These are phyloP conservation scores for Naegleria fowleri DNA, from an alignment of 208 protist genomes.

Conservation along the genomic window DNA sequence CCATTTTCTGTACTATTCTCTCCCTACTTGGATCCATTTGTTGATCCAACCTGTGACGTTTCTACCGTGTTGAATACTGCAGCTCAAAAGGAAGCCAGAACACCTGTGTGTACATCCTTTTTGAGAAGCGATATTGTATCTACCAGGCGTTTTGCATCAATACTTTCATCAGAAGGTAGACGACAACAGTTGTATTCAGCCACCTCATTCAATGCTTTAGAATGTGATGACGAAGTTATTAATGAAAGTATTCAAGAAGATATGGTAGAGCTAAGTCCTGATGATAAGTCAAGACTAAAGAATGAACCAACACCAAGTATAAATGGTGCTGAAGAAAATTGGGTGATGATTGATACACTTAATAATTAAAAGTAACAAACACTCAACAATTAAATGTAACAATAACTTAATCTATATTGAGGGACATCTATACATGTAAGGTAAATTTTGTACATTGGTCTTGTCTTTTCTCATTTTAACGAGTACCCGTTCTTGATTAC, in stretches of 20 bases:
- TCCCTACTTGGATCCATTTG: background rate
- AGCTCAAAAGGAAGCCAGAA: background rate
- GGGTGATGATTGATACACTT: background rate
- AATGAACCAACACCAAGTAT: background rate
- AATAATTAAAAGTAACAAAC: background rate
- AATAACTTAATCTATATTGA: background rate
- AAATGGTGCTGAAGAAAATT: background rate
- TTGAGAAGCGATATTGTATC: background rate
- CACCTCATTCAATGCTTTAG: background rate
- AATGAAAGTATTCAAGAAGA: background rate
- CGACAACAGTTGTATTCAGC: background rate
- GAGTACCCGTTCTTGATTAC: background rate
- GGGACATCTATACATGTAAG: slow-evolving; percentile 12
- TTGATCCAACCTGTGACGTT: background rate
- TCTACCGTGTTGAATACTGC: background rate
- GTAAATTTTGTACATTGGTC: background rate
- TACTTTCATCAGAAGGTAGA: background rate
- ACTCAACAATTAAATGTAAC: no score
- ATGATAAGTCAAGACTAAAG: background rate
- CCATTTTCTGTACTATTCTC: background rate
- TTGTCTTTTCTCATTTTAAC: background rate
- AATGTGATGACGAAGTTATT: background rate
- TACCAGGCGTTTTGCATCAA: background rate
- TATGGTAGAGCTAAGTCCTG: background rate
- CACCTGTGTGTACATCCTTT: background rate